Conservation (phyloP, 768 basidiomycete genomes). For the Tricholoma hemisulphureum region DNA sequence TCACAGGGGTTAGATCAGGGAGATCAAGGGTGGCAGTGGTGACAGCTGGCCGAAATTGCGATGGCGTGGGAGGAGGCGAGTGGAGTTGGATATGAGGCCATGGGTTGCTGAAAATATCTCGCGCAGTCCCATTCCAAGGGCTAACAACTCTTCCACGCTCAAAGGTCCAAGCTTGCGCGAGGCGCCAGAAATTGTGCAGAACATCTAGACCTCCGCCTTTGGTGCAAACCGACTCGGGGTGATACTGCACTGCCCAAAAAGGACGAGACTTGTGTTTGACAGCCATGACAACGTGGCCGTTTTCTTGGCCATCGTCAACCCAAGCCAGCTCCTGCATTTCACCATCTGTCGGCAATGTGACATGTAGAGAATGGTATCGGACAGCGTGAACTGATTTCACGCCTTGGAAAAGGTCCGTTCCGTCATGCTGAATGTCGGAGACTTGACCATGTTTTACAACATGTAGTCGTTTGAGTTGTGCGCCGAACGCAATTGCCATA, state of each 20-base stretch:
- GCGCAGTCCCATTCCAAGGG: constrained; percentile 41
- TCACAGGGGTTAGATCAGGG: constrained; percentile 40
- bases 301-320: constrained; percentile 64
- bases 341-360: constrained; percentile 43
- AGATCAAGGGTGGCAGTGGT: constrained; percentile 41
- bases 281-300: constrained; percentile 75
- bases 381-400: constrained; percentile 58
- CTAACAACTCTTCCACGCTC: constrained; percentile 33
- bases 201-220: constrained; percentile 66
- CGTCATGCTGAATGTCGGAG: constrained; percentile 58
- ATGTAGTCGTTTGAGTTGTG: constrained; percentile 52
- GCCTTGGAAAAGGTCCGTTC: constrained; percentile 59
- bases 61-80: constrained; percentile 23
- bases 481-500: constrained; percentile 64
- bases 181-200: constrained; percentile 69
- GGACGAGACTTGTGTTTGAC: constrained; percentile 60
- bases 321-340: constrained; percentile 69
- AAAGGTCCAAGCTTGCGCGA: constrained; percentile 59
- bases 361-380: constrained; percentile 79
- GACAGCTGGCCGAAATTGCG: constrained; percentile 21
- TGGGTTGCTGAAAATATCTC: constrained; percentile 42
- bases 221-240: constrained; percentile 82
- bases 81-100: constrained; percentile 54
- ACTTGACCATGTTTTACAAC: constrained; percentile 82
- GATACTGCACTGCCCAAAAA: constrained; percentile 89